A percentile compares a stretch with the other conserved stretches of the same genome.
phyloP scores from a whole-genome alignment of 1,284 basidiomycete genomes.

The Puccinia brachypodii region DNA sequence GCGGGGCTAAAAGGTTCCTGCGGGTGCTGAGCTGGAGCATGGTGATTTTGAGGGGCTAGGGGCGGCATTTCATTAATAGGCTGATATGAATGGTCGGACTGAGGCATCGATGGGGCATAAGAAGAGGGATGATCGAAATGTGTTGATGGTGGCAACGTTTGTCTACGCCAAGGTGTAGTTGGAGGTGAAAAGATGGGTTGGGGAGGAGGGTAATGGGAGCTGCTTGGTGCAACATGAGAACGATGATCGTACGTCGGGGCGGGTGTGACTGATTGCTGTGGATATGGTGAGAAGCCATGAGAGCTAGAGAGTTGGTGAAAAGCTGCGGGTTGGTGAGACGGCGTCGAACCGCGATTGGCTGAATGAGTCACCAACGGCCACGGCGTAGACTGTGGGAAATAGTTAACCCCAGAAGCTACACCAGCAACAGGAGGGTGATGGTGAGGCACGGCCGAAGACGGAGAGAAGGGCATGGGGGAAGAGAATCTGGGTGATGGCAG shows the following conservation, averaged over 20 bases:
- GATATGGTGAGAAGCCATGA: background rate
- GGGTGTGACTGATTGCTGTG: background rate
- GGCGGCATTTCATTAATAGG: background rate
- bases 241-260: background rate
- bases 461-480: slow-evolving; percentile 32
- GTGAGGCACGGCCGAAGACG: slow-evolving; percentile 12
- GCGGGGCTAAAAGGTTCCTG: background rate
- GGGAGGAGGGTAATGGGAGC: slow-evolving; percentile 9
- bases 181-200: slow-evolving; percentile 43
- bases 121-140: slow-evolving; percentile 17
- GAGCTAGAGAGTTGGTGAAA: background rate
- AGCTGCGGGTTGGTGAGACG: background rate
- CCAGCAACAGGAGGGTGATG: background rate
- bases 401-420: background rate
- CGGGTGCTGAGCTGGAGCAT: background rate
- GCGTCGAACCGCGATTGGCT: background rate
- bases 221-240: background rate
- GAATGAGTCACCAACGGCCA: background rate
- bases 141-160: background rate
- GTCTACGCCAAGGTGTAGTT: slow-evolving; percentile 38
- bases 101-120: background rate
- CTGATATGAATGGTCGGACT: slow-evolving; percentile 5
- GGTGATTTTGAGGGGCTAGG: background rate
- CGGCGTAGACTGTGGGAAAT: background rate
- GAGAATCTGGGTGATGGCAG: slow-evolving; percentile 31